Evolutionary conservation across 2,329 filamentous ascomycete genomes (phyloP).

Genomic region (Raffaelea arxii): DNA sequence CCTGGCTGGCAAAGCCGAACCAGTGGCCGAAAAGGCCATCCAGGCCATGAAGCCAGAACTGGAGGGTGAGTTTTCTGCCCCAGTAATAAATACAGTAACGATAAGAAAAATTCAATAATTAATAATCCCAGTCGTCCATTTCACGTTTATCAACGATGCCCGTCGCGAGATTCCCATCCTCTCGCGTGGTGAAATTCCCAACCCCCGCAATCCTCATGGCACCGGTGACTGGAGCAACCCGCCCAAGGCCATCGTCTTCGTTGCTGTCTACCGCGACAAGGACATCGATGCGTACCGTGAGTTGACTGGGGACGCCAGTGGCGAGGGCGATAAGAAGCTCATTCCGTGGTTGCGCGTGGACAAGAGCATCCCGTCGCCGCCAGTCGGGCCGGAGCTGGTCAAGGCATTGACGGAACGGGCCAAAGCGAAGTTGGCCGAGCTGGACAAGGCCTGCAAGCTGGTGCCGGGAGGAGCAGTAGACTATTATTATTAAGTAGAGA

Average conservation of each 20-base stretch:
- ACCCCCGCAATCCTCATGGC: not conserved
- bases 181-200: not conserved
- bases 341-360: not conserved
- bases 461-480: not conserved
- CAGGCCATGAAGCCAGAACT: not conserved
- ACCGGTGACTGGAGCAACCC: not conserved
- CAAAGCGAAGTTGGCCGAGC: not conserved
- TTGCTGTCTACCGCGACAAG: not conserved
- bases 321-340: not conserved
- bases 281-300: not conserved
- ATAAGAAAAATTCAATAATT: not conserved
- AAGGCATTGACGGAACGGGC: not conserved
- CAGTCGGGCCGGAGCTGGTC: not conserved
- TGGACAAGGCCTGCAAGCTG: not conserved
- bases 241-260: not conserved
- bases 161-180: not conserved
- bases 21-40: not conserved
- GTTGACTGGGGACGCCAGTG: not conserved
- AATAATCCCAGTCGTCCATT: not conserved
- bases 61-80: not conserved
- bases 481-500: not conserved
- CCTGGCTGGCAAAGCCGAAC: not conserved
- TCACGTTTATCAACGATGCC: not conserved
- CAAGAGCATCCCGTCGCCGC: not conserved
- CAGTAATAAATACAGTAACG: not conserved